Percentiles rank a stretch among this genome's conserved stretches.
These are phyloP conservation scores for Rubroboletus satanas DNA, from an alignment of 768 basidiomycete genomes.

Conservation along the genomic window DNA sequence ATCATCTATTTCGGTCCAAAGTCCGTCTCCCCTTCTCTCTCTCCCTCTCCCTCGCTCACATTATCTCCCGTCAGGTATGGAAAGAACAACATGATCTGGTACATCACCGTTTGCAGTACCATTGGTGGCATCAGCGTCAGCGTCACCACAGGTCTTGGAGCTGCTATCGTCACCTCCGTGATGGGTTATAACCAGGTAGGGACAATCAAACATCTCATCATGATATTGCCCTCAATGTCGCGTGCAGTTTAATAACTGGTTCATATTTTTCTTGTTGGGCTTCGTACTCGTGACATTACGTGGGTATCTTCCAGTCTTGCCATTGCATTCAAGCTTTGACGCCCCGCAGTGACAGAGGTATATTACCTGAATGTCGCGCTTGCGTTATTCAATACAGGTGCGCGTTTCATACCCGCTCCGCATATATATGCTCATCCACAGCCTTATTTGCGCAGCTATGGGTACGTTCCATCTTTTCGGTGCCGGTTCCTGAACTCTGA, in stretches of 20 bases:
- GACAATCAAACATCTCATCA: conserved; percentile 1
- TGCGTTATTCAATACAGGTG: conserved; percentile 90
- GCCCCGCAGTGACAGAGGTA: conserved; percentile 71
- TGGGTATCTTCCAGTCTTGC: conserved; percentile 33
- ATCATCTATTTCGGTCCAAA: conserved; percentile 80
- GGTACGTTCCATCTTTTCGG: conserved; percentile 38
- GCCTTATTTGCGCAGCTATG: conserved; percentile 47
- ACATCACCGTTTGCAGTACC: conserved; percentile 91
- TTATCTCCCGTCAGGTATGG: conserved; percentile 54
- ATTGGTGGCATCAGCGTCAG: conserved; percentile 95
- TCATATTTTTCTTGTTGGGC: conserved; percentile 80
- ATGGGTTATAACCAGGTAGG: conserved; percentile 74
- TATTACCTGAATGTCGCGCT: conserved; percentile 95
- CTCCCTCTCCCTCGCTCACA: neutral
- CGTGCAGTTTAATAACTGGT: conserved; percentile 83
- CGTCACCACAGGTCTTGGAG: conserved; percentile 90
- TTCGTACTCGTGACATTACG: conserved; percentile 83
- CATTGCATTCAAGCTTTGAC: conserved; percentile 3
- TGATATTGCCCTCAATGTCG: neutral
- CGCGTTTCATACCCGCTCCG: conserved; percentile 21
- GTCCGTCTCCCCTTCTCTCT: conserved; percentile 35
- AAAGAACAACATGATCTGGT: conserved; percentile 91
- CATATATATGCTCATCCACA: conserved; percentile 1
- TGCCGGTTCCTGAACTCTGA: conserved; percentile 9
- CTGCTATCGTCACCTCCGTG: conserved; percentile 80